Evolutionary conservation across 345 rosid genomes (phyloP).

Genomic region (Lumnitzera racemosa): DNA sequence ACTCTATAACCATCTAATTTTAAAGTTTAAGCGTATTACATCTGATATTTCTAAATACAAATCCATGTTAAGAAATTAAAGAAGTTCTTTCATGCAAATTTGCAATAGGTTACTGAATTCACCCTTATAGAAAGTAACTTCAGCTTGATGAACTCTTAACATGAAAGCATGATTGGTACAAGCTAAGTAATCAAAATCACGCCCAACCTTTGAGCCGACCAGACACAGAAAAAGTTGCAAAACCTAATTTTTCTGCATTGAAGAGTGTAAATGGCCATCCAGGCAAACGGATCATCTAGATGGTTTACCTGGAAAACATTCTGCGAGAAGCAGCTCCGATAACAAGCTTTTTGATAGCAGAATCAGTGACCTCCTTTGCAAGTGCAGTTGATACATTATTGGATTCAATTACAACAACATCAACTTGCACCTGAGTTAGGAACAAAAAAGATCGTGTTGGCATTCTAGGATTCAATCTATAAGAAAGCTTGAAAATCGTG

Average conservation of each 20-base stretch:
- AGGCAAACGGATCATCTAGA: neutral
- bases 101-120: too few relatives aligned
- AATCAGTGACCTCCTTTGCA: constrained; percentile 56
- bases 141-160: too few relatives aligned
- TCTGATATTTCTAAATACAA: too few relatives aligned
- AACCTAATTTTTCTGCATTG: neutral
- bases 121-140: too few relatives aligned
- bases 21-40: too few relatives aligned
- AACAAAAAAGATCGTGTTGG: neutral
- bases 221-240: neutral
- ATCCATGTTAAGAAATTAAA: too few relatives aligned
- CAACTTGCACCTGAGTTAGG: constrained; percentile 43
- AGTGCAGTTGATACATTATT: constrained; percentile 57
- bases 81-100: too few relatives aligned
- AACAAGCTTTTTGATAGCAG: constrained; percentile 51
- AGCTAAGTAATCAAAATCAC: neutral
- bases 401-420: constrained; percentile 49
- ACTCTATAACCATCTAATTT: too few relatives aligned
- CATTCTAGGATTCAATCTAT: neutral
- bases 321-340: constrained; percentile 64
- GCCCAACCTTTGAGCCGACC: neutral
- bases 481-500: neutral
- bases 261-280: too few relatives aligned
- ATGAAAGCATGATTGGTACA: too few relatives aligned
- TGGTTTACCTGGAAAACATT: constrained; percentile 55